Evolutionary conservation across 106 monocot genomes (phyloP).

Genomic region (Acanthochlamys bracteata): DNA sequence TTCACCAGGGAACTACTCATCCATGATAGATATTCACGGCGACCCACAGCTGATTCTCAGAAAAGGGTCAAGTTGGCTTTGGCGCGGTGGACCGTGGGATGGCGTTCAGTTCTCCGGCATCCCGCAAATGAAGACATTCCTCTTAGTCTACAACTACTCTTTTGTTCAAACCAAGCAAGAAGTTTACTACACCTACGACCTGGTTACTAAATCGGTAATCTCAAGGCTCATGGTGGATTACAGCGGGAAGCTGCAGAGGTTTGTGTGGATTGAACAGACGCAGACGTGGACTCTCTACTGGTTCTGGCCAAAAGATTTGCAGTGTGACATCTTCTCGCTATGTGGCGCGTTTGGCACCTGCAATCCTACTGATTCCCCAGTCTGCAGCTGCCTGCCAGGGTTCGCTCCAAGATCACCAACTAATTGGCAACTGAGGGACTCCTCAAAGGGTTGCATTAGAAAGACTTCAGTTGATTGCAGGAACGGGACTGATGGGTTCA

Average conservation of each 20-base stretch:
- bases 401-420: background rate
- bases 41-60: background rate
- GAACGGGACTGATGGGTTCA: background rate
- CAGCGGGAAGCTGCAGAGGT: background rate
- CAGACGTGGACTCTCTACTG: background rate
- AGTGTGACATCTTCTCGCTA: background rate
- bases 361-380: background rate
- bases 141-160: background rate
- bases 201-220: background rate
- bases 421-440: background rate
- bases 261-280: background rate
- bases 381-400: background rate
- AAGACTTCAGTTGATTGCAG: background rate
- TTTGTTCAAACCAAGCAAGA: background rate
- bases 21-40: background rate
- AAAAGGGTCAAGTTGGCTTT: background rate
- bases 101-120: slow-evolving; percentile 1
- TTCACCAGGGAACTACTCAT: background rate
- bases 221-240: slow-evolving; percentile 1
- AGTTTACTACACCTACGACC: background rate
- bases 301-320: background rate
- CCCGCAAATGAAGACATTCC: background rate
- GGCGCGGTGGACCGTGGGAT: background rate
- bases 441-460: background rate
- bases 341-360: background rate